Conservation (phyloP, 495 filamentous ascomycete genomes). For the Podospora pseudocomata region DNA sequence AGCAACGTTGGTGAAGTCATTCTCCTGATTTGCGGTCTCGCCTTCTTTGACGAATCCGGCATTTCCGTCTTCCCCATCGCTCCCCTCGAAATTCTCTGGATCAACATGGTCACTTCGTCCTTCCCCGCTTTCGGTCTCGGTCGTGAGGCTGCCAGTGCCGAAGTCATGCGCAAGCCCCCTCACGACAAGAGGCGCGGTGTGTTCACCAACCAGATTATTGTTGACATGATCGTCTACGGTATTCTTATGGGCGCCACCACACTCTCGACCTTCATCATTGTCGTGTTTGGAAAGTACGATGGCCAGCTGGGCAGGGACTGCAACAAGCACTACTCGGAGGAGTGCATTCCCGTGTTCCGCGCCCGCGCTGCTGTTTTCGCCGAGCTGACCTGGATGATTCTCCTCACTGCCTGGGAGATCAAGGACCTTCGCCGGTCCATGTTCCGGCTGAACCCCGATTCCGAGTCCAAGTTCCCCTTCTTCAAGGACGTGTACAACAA, state of each 20-base stretch:
- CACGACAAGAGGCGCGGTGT: slow-evolving; percentile 64
- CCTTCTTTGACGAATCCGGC: slow-evolving; percentile 60
- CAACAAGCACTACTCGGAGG: slow-evolving; percentile 54
- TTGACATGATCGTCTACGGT: slow-evolving; percentile 73
- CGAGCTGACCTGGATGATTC: slow-evolving; percentile 68
- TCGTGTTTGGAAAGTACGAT: slow-evolving; percentile 60
- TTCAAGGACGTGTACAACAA: slow-evolving; percentile 67
- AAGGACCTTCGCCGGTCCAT: slow-evolving; percentile 66
- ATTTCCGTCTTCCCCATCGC: slow-evolving; percentile 72
- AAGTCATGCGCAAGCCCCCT: slow-evolving; percentile 69
- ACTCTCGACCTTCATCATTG: slow-evolving; percentile 63
- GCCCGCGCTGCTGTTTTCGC: slow-evolving; percentile 75
- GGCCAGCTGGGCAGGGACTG: slow-evolving; percentile 61
- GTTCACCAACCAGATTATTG: slow-evolving; percentile 65
- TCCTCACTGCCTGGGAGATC: slow-evolving; percentile 73
- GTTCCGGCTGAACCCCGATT: slow-evolving; percentile 62
- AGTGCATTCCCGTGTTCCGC: slow-evolving; percentile 64
- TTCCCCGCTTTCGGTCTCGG: slow-evolving; percentile 74
- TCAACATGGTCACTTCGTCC: slow-evolving; percentile 73
- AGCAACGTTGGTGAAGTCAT: slow-evolving; percentile 74
- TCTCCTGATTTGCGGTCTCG: slow-evolving; percentile 65
- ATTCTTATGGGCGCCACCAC: slow-evolving; percentile 63
- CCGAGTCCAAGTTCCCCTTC: slow-evolving; percentile 47
- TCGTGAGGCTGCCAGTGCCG: slow-evolving; percentile 61
- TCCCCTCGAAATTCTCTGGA: slow-evolving; percentile 73